A percentile compares a stretch with the other conserved stretches of the same genome.
phyloP scores from a whole-genome alignment of 495 filamentous ascomycete species.

The Tuber magnatum region DNA sequence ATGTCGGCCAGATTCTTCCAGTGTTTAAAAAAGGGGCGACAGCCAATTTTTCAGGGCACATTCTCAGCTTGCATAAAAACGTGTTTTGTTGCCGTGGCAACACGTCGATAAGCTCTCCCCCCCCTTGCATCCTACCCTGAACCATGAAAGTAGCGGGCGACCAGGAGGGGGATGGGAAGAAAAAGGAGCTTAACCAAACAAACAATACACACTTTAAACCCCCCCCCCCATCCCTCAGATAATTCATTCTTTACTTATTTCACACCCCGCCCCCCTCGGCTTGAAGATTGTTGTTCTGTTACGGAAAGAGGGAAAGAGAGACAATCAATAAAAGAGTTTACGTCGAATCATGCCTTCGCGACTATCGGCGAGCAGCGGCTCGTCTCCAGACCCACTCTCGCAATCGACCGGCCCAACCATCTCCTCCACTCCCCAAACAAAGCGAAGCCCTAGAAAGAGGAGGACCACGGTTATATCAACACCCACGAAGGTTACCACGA shows the following conservation, averaged over 20 bases:
- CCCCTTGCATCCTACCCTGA: not conserved
- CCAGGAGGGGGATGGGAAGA: not conserved
- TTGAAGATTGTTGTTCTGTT: not conserved
- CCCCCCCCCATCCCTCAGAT: not conserved
- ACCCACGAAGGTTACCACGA: constrained; percentile 15
- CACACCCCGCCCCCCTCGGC: not conserved
- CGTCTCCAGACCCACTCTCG: constrained; percentile 36
- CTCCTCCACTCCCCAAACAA: constrained; percentile 9
- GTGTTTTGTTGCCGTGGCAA: not conserved
- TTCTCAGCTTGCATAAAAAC: constrained; percentile 1
- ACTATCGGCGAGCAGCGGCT: constrained; percentile 9
- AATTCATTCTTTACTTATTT: not conserved
- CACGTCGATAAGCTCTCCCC: constrained; percentile 1
- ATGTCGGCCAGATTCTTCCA: not conserved
- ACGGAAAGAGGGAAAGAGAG: not conserved
- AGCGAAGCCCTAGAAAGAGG: constrained; percentile 10
- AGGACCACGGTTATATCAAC: constrained; percentile 5
- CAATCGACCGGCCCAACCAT: constrained; percentile 30
- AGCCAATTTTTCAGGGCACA: not conserved
- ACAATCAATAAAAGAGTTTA: not conserved
- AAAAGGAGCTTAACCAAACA: not conserved
- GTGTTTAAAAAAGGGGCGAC: not conserved
- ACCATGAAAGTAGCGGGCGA: not conserved
- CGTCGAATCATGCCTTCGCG: not conserved
- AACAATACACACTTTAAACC: not conserved